Conservation (phyloP, 2,329 filamentous ascomycete genomes). For the Aspergillus sp. region DNA sequence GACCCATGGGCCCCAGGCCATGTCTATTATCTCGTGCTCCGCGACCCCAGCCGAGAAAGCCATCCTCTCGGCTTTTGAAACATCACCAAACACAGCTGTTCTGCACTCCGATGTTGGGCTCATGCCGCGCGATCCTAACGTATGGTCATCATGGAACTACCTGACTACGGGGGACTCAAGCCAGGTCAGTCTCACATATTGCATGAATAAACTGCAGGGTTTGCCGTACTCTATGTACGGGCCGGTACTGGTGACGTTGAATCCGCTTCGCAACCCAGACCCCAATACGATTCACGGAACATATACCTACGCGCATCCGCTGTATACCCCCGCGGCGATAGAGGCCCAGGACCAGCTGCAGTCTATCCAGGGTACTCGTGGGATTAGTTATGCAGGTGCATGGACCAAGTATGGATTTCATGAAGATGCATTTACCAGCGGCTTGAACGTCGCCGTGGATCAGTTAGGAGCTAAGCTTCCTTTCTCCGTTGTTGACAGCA, state of each 20-base stretch:
- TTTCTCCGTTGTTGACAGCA: background rate
- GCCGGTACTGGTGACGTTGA: slow-evolving; percentile 3
- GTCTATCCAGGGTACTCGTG: slow-evolving; percentile 1
- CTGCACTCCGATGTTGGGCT: slow-evolving; percentile 3
- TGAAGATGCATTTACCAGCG: slow-evolving; percentile 7
- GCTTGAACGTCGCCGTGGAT: background rate
- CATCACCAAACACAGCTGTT: slow-evolving; percentile 2
- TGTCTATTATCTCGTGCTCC: background rate
- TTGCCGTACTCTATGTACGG: background rate
- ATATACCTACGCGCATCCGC: slow-evolving; percentile 2
- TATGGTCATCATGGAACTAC: slow-evolving; percentile 6
- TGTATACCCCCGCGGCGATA: slow-evolving; percentile 3
- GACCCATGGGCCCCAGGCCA: slow-evolving; percentile 1
- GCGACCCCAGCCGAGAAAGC: background rate
- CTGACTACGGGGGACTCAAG: background rate
- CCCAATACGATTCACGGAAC: background rate
- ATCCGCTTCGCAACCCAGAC: slow-evolving; percentile 1
- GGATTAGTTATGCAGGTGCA: slow-evolving; percentile 3
- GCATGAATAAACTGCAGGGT: slow-evolving; percentile 2
- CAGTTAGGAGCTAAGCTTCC: slow-evolving; percentile 1
- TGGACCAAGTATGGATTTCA: slow-evolving; percentile 10
- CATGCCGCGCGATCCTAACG: background rate
- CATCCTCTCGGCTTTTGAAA: slow-evolving; percentile 4
- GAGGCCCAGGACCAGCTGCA: slow-evolving; percentile 1
- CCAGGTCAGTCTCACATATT: slow-evolving; percentile 5